Percentiles rank a stretch among this genome's conserved stretches.
These are phyloP conservation scores for Emergomyces africanus DNA, from an alignment of 2,329 filamentous ascomycete species.

Conservation along the genomic window DNA sequence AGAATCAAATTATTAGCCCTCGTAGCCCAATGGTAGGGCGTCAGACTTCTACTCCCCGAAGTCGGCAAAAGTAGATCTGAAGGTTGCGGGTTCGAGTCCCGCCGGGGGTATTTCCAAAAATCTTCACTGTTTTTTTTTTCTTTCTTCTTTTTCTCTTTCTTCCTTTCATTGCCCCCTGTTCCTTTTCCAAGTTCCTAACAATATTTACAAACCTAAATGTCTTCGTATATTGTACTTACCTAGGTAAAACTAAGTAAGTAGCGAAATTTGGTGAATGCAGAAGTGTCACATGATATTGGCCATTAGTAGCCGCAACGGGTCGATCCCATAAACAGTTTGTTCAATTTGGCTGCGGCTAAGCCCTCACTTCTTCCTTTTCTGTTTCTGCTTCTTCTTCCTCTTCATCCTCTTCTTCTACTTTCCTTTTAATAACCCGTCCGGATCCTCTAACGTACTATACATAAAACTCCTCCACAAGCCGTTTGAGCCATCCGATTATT, in stretches of 20 bases:
- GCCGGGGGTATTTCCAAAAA: not conserved
- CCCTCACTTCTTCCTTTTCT: not conserved
- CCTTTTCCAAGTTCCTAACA: too few relatives aligned
- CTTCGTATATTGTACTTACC: too few relatives aligned
- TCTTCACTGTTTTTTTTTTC: too few relatives aligned
- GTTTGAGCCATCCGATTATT: not conserved
- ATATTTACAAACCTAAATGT: too few relatives aligned
- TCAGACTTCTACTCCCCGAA: not conserved
- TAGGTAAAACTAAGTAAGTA: not conserved
- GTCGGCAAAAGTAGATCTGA: not conserved
- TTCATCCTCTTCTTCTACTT: too few relatives aligned
- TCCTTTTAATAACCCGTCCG: not conserved
- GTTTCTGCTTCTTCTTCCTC: not conserved
- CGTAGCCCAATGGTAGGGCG: constrained; percentile 2
- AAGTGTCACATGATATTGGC: too few relatives aligned
- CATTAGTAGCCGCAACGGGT: too few relatives aligned
- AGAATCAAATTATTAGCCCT: not conserved
- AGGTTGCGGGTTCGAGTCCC: constrained; percentile 1
- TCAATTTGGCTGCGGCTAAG: too few relatives aligned
- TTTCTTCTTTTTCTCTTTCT: constrained; percentile 7
- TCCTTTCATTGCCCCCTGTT: too few relatives aligned
- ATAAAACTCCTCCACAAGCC: not conserved
- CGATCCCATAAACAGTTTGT: too few relatives aligned
- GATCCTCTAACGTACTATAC: not conserved
- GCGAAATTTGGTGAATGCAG: too few relatives aligned